These are phyloP conservation scores for Geranomyces variabilis DNA, from an alignment of 192 early-diverging fungal species.

Conservation along the genomic window DNA sequence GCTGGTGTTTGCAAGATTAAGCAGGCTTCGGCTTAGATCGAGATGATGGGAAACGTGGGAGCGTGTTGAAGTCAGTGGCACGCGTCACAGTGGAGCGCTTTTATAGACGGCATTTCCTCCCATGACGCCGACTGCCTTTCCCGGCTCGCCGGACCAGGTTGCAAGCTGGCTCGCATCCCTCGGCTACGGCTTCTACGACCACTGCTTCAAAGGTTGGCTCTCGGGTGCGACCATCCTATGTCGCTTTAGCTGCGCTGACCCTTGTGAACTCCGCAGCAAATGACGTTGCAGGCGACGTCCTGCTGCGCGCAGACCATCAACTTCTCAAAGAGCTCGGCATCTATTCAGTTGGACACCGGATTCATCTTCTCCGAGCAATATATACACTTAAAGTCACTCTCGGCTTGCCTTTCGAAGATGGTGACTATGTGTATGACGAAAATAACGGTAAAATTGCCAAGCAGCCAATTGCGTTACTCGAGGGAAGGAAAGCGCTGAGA, in stretches of 20 bases:
- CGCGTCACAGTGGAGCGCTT: too few relatives aligned
- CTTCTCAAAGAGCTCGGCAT: constrained; percentile 88
- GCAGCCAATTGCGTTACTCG: too few relatives aligned
- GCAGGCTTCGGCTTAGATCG: too few relatives aligned
- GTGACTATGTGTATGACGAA: constrained; percentile 74
- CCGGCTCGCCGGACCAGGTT: neutral
- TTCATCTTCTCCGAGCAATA: constrained; percentile 88
- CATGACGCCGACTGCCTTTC: neutral
- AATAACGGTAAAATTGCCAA: neutral
- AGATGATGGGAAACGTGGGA: too few relatives aligned
- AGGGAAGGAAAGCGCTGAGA: too few relatives aligned
- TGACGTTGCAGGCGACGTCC: constrained; percentile 84
- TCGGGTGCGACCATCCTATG: too few relatives aligned
- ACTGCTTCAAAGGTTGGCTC: neutral
- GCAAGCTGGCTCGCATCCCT: neutral
- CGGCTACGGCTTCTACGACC: neutral
- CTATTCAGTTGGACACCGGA: constrained; percentile 80
- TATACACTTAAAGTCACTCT: constrained; percentile 81
- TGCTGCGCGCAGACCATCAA: constrained; percentile 88
- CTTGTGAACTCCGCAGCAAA: constrained; percentile 63
- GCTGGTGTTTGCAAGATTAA: too few relatives aligned
- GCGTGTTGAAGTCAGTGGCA: too few relatives aligned
- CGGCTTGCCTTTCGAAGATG: constrained; percentile 76
- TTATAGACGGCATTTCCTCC: too few relatives aligned
- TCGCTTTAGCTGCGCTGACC: neutral